phyloP scores from a whole-genome alignment of 441 rosid genomes.

The Croton laevigatus region DNA sequence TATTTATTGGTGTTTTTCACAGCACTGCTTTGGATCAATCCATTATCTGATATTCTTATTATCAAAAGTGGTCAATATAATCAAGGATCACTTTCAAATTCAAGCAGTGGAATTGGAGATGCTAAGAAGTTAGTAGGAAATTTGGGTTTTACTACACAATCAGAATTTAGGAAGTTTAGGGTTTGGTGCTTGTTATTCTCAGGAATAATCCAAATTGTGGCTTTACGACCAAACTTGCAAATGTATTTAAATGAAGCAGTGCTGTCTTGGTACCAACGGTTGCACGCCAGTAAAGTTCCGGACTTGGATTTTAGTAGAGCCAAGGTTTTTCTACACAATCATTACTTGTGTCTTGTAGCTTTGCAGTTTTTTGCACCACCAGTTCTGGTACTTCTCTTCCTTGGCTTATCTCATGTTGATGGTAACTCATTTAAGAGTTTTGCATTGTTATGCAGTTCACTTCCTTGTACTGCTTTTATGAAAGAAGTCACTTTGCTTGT shows the following conservation, averaged over 20 bases:
- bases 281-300: slow-evolving; percentile 80
- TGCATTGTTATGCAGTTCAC: slow-evolving; percentile 38
- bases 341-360: slow-evolving; percentile 69
- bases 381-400: slow-evolving; percentile 52
- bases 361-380: slow-evolving; percentile 73
- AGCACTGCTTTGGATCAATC: slow-evolving; percentile 79
- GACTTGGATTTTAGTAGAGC: slow-evolving; percentile 91
- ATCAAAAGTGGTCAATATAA: slow-evolving; percentile 26
- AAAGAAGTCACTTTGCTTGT: slow-evolving; percentile 53
- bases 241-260: slow-evolving; percentile 94
- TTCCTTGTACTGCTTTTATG: slow-evolving; percentile 51
- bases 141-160: slow-evolving; percentile 47
- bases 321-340: slow-evolving; percentile 87
- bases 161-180: slow-evolving; percentile 50
- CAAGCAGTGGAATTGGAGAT: slow-evolving; percentile 9
- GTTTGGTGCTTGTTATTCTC: slow-evolving; percentile 52
- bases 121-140: slow-evolving; percentile 49
- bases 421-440: slow-evolving; percentile 39
- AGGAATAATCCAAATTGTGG: slow-evolving; percentile 51
- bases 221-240: slow-evolving; percentile 71
- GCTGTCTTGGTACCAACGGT: slow-evolving; percentile 84
- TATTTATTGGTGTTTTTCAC: slow-evolving; percentile 46
- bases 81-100: slow-evolving; percentile 14
- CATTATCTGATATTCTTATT: slow-evolving; percentile 52
- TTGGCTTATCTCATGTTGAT: slow-evolving; percentile 64